Evolutionary conservation across 768 basidiomycete genomes (phyloP), one percentile per base, ranked within the genome.

Genomic region (Dictyophora rubrovolvata): DNA sequence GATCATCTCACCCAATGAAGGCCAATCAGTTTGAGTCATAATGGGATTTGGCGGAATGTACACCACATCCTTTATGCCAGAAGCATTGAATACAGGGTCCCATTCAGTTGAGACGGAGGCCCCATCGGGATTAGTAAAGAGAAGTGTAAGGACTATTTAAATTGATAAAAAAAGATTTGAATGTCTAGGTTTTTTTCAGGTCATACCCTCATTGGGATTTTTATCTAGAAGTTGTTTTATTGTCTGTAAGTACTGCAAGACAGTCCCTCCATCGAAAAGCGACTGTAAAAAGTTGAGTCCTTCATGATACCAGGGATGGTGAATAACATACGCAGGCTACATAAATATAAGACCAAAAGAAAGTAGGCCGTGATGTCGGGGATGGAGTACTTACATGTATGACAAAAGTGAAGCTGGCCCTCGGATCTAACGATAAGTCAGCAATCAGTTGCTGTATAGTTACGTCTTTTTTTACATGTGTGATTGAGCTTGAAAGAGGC

Each of bases 111-210:
- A 65, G 11, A 82, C 71, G 1, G 79, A 77, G 16, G 77, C 69
- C 9, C 76, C 74, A 58, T 85, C 84, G 4, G 79, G 81, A 66
- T 86, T 86, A 42, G 85, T 85, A 65, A 87, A 84, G 37, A 86
- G 70, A 54, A 86, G 69, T 0, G 84, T 83, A 53, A 86, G 59
- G 47, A 86, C 82, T 56, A 17, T 7, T 21, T 7, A 35, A 23
- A 17, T 37, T 11, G 16, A 22, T 46, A 8, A 11, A 18, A 8
- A 11, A 18, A 12, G 21, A 42, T 21, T 6, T 17, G 20, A 47
- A 16, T 20, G 16, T 5, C 47, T 17, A 6, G 10, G 2, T 56
- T 23, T 28, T 10, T 33, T 28, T 28, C 28, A 20, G 28, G 14
- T 6, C 28, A 14, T 23, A 47, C 55, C 46, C 61, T 86, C 85